Percentiles rank a stretch among this genome's conserved stretches.
Evolutionary conservation across 257 asterid species (phyloP).

Genomic region (Scutellaria baicalensis): DNA sequence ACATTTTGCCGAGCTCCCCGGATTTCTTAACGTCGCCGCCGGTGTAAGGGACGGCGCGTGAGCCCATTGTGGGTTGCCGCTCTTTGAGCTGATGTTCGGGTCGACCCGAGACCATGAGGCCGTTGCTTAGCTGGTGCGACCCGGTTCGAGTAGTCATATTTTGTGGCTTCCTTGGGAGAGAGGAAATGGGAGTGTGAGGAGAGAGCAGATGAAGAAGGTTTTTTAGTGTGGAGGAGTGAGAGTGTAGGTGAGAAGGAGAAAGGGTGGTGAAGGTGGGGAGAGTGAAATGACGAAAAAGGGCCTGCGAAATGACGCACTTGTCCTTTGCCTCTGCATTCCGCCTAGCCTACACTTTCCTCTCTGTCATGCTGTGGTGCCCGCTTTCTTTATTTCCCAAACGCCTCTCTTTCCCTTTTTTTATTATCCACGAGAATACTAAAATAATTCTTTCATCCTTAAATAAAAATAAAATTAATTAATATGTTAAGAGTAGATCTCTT

Average conservation of each 20-base stretch:
- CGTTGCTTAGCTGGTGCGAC: slow-evolving; percentile 88
- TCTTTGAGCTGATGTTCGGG: slow-evolving; percentile 71
- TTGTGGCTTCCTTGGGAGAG: neutral
- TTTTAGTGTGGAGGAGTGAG: slow-evolving; percentile 21
- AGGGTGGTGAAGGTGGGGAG: neutral
- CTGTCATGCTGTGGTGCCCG: slow-evolving; percentile 21
- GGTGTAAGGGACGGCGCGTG: slow-evolving; percentile 77
- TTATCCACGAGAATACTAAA: no score
- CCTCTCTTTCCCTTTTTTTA: neutral
- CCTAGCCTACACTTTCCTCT: slow-evolving; percentile 9
- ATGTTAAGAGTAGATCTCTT: no score
- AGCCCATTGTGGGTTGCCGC: slow-evolving; percentile 60
- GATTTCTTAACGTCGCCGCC: slow-evolving; percentile 91
- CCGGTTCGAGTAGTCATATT: slow-evolving; percentile 68
- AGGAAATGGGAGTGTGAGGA: neutral
- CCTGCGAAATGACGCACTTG: slow-evolving; percentile 14
- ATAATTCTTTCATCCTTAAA: no score
- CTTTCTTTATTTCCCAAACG: slow-evolving; percentile 5
- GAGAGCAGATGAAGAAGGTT: neutral
- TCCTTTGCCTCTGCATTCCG: slow-evolving; percentile 16
- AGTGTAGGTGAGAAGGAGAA: slow-evolving; percentile 19
- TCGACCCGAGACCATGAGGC: slow-evolving; percentile 80
- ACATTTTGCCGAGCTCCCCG: slow-evolving; percentile 88
- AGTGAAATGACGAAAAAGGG: slow-evolving; percentile 31
- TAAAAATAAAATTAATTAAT: no score